Conservation (phyloP, 371 early-diverging fungal genomes). For the Conidiobolus incongruus region DNA sequence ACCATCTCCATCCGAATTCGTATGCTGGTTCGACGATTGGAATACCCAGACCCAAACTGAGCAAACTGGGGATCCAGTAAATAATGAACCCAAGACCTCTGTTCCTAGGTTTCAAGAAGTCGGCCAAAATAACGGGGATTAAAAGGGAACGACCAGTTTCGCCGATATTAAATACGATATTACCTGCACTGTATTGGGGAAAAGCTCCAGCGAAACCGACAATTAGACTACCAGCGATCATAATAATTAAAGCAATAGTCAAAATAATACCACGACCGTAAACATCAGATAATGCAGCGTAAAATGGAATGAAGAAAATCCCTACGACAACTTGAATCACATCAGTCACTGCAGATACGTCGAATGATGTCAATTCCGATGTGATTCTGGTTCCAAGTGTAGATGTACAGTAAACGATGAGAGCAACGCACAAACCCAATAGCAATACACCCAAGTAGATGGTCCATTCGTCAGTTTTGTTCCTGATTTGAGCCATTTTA, state of each 20-base stretch:
- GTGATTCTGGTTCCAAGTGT: neutral
- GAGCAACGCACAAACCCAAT: neutral
- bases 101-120: neutral
- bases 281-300: neutral
- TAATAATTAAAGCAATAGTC: neutral
- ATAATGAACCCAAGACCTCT: neutral
- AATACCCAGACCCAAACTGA: neutral
- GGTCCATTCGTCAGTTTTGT: too few species aligned
- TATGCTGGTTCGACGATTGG: neutral
- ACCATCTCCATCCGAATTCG: neutral
- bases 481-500: too few species aligned
- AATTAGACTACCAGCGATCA: neutral
- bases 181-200: neutral
- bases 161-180: neutral
- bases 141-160: neutral
- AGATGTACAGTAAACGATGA: neutral
- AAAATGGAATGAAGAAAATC: neutral
- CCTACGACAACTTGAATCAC: neutral
- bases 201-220: neutral
- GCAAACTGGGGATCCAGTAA: neutral
- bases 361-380: neutral
- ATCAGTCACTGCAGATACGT: neutral
- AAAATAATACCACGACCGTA: neutral
- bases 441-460: neutral
- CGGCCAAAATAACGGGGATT: neutral